phyloP scores from a whole-genome alignment of 2,329 filamentous ascomycete species.

The Aureobasidium melanogenum region DNA sequence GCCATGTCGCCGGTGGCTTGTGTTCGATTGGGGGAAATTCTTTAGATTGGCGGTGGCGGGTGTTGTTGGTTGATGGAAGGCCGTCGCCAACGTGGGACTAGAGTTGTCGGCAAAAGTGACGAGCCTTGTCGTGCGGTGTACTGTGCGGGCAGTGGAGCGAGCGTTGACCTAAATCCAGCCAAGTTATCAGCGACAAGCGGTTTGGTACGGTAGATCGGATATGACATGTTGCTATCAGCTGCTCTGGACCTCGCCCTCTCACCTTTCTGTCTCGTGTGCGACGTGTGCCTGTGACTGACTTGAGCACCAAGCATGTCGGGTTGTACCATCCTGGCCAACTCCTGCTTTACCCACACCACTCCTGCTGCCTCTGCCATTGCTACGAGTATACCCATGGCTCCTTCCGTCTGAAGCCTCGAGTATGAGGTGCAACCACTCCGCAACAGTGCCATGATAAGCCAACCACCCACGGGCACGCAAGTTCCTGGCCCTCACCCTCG shows the following conservation, averaged over 20 bases:
- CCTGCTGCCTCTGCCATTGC: neutral
- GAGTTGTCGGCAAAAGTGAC: neutral
- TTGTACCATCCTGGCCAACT: neutral
- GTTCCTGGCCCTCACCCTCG: constrained; percentile 13
- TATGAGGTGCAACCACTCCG: neutral
- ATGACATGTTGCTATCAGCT: constrained; percentile 7
- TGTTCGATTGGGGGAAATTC: neutral
- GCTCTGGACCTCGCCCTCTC: neutral
- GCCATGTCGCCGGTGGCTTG: constrained; percentile 1
- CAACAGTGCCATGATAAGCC: constrained; percentile 15
- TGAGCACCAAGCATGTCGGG: neutral
- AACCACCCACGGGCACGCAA: constrained; percentile 14
- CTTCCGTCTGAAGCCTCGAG: neutral
- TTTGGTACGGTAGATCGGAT: neutral
- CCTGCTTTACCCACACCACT: neutral
- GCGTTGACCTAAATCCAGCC: neutral
- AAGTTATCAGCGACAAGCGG: neutral
- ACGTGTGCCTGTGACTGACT: neutral
- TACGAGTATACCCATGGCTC: neutral
- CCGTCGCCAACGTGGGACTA: neutral
- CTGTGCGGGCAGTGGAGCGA: neutral
- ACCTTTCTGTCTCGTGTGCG: neutral
- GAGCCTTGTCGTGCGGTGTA: neutral
- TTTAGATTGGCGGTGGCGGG: neutral
- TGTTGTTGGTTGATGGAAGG: neutral